A percentile compares a stretch with the other conserved stretches of the same genome.
phyloP scores from a whole-genome alignment of 2,329 filamentous ascomycete species.

The Drechslerella dactyloides region DNA sequence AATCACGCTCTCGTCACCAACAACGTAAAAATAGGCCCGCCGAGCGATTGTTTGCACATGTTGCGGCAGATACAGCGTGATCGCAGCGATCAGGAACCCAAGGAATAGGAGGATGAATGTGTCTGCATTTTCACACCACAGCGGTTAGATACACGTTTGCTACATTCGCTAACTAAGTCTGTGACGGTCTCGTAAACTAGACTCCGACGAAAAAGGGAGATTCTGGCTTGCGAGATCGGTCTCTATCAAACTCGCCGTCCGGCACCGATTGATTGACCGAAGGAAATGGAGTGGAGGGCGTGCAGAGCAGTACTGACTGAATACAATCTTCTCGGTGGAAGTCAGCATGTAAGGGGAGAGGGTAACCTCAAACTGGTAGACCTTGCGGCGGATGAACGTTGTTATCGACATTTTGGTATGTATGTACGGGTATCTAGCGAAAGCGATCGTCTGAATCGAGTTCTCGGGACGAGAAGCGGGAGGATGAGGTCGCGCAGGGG shows the following conservation, averaged over 20 bases:
- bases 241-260: too few species aligned
- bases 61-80: conserved; percentile 89
- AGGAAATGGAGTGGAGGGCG: not conserved
- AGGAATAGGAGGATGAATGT: conserved; percentile 83
- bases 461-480: not conserved
- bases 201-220: too few species aligned
- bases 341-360: conserved; percentile 98
- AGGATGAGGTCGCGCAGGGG: not conserved
- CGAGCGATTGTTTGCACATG: conserved; percentile 82
- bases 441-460: not conserved
- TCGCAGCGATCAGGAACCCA: conserved; percentile 83
- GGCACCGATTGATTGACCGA: not conserved
- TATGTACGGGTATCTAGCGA: not conserved
- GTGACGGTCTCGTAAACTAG: too few species aligned
- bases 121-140: conserved; percentile 52
- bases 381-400: conserved; percentile 90
- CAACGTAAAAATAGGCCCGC: conserved; percentile 93
- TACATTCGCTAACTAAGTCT: too few species aligned
- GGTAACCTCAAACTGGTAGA: conserved; percentile 98
- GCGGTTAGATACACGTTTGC: too few species aligned
- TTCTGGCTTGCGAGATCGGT: too few species aligned
- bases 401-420: conserved; percentile 58
- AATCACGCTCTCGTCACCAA: conserved; percentile 73
- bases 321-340: conserved; percentile 92
- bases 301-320: conserved; percentile 70